phyloP scores from a whole-genome alignment of 1,284 basidiomycete species.

The Dichomitus squalens region DNA sequence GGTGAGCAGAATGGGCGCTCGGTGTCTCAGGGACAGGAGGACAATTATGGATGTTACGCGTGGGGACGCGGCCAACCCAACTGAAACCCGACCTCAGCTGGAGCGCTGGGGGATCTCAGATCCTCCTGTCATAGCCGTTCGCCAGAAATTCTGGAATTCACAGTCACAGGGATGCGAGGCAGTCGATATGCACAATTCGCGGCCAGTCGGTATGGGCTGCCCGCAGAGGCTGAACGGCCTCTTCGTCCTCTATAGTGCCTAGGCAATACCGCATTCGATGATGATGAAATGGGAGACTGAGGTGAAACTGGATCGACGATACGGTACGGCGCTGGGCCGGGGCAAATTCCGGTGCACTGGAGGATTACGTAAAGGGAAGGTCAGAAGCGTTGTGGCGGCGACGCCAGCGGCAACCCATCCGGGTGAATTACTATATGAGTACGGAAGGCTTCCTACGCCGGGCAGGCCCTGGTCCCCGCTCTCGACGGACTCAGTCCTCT shows the following conservation, averaged over 20 bases:
- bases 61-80: slow-evolving; percentile 12
- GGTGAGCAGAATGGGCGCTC: neutral
- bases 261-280: neutral
- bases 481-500: slow-evolving; percentile 20
- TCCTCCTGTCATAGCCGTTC: slow-evolving; percentile 9
- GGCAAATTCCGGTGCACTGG: slow-evolving; percentile 22
- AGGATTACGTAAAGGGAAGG: slow-evolving; percentile 21
- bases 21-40: neutral
- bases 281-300: neutral
- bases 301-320: slow-evolving; percentile 18
- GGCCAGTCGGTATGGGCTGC: neutral
- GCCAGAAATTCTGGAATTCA: slow-evolving; percentile 13
- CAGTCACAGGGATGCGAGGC: slow-evolving; percentile 4
- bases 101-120: slow-evolving; percentile 11
- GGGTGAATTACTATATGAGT: slow-evolving; percentile 20
- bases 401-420: slow-evolving; percentile 17
- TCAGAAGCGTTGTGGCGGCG: slow-evolving; percentile 24
- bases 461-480: slow-evolving; percentile 14
- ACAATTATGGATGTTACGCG: slow-evolving; percentile 1
- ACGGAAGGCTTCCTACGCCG: slow-evolving; percentile 11
- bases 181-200: slow-evolving; percentile 13
- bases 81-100: slow-evolving; percentile 17
- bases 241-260: neutral
- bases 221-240: neutral
- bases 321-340: neutral